phyloP scores from a whole-genome alignment of 1,284 basidiomycete genomes.

The Puccinia coronata region DNA sequence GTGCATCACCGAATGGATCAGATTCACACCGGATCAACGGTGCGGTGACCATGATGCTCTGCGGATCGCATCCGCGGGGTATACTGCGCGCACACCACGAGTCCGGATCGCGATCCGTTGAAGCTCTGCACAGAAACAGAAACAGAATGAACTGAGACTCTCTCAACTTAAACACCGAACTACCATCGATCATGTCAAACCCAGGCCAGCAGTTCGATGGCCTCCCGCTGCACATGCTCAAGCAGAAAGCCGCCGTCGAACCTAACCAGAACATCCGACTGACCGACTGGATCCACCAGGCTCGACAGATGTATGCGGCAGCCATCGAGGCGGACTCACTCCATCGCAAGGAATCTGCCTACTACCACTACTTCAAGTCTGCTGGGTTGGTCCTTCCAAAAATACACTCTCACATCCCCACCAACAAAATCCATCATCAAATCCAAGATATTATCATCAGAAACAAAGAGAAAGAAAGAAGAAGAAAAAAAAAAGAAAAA shows the following conservation, averaged over 20 bases:
- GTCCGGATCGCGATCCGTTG: too few species aligned
- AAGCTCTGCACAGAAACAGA: too few species aligned
- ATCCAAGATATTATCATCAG: constrained; percentile 57
- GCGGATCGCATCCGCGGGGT: too few species aligned
- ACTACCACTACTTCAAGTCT: constrained; percentile 47
- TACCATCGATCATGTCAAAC: constrained; percentile 27
- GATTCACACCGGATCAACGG: too few species aligned
- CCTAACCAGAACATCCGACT: constrained; percentile 6
- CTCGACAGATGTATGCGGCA: constrained; percentile 5
- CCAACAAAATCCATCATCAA: not conserved
- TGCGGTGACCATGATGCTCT: too few species aligned
- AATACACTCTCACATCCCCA: not conserved
- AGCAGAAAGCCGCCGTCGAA: constrained; percentile 28
- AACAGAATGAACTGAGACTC: too few species aligned
- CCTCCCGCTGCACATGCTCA: constrained; percentile 36
- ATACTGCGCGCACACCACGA: too few species aligned
- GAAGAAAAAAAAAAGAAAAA: too few species aligned
- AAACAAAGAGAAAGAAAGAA: too few species aligned
- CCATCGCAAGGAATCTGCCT: constrained; percentile 19
- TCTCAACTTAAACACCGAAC: constrained; percentile 12
- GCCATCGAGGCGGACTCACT: constrained; percentile 35
- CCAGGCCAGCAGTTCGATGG: constrained; percentile 2
- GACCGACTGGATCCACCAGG: constrained; percentile 25
- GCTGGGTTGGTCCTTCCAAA: constrained; percentile 39
- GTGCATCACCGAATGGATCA: too few species aligned